phyloP scores from a whole-genome alignment of 139 green algal species.

The Marvania coccoides region DNA sequence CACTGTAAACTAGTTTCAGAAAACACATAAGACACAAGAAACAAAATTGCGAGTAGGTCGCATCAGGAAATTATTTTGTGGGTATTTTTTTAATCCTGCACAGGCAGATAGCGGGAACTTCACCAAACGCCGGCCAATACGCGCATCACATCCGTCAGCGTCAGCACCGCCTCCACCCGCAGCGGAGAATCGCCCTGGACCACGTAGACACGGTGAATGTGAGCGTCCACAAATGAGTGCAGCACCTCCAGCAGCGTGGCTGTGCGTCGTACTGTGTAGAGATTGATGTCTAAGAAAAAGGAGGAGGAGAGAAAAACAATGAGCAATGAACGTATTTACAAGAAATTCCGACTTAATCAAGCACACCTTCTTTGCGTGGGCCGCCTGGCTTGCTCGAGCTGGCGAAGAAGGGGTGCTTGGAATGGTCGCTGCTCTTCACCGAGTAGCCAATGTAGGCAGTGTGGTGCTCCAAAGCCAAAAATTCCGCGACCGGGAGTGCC shows the following conservation, averaged over 20 bases:
- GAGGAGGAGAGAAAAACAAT: not conserved
- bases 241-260: slow-evolving; percentile 9
- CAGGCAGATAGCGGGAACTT: too few species aligned
- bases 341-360: not conserved
- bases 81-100: slow-evolving; percentile 2
- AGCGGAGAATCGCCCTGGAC: not conserved
- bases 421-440: not conserved
- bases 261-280: slow-evolving; percentile 4
- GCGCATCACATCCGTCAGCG: slow-evolving; percentile 25
- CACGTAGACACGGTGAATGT: slow-evolving; percentile 33
- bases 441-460: slow-evolving; percentile 58
- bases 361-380: slow-evolving; percentile 1
- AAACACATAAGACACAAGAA: too few species aligned
- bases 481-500: slow-evolving; percentile 74
- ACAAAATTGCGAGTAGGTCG: too few species aligned
- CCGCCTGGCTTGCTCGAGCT: not conserved
- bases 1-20: not conserved
- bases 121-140: slow-evolving; percentile 9
- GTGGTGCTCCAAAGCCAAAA: slow-evolving; percentile 63
- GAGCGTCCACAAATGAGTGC: slow-evolving; percentile 1
- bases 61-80: too few species aligned
- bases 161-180: slow-evolving; percentile 17
- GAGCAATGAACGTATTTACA: not conserved
- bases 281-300: slow-evolving; percentile 13
- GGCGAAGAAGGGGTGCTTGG: slow-evolving; percentile 27